Evolutionary conservation across 164 flowering plant genomes (phyloP).

Genomic region (Tetracentron sinense): DNA sequence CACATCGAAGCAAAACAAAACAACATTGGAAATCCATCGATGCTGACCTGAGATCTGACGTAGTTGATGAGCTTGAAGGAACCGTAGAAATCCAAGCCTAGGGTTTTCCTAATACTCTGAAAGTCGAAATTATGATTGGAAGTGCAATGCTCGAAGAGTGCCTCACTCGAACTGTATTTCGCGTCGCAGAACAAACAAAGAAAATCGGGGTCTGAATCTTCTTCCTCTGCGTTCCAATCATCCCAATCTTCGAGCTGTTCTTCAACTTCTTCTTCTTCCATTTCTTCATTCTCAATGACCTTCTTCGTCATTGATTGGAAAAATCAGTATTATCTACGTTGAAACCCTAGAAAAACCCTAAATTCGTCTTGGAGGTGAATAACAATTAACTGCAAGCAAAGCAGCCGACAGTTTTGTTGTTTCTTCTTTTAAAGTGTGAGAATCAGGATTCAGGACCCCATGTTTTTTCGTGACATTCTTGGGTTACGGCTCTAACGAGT

Average conservation of each 20-base stretch:
- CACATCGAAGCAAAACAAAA: too few relatives aligned
- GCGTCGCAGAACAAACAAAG: constrained; percentile 73
- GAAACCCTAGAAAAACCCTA: not conserved
- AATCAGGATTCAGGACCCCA: too few relatives aligned
- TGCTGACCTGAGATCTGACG: constrained; percentile 65
- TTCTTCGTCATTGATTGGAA: not conserved
- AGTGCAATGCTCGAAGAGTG: constrained; percentile 63
- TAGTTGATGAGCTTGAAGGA: constrained; percentile 88
- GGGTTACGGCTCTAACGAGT: too few relatives aligned
- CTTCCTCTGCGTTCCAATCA: constrained; percentile 10
- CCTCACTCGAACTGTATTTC: constrained; percentile 29
- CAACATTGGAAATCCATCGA: too few relatives aligned
- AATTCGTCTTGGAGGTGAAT: too few relatives aligned
- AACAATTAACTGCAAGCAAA: too few relatives aligned
- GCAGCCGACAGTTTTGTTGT: too few relatives aligned
- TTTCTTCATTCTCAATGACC: not conserved
- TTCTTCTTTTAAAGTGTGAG: too few relatives aligned
- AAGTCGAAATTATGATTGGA: constrained; percentile 65
- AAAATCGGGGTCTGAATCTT: constrained; percentile 25
- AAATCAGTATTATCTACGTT: not conserved
- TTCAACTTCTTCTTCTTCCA: not conserved
- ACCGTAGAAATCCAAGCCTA: constrained; percentile 68
- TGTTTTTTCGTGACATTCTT: too few relatives aligned
- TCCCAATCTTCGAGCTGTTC: not conserved
- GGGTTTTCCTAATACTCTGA: constrained; percentile 28